Evolutionary conservation across 1,284 basidiomycete genomes (phyloP).

Genomic region (Trichosporon coremiiforme): DNA sequence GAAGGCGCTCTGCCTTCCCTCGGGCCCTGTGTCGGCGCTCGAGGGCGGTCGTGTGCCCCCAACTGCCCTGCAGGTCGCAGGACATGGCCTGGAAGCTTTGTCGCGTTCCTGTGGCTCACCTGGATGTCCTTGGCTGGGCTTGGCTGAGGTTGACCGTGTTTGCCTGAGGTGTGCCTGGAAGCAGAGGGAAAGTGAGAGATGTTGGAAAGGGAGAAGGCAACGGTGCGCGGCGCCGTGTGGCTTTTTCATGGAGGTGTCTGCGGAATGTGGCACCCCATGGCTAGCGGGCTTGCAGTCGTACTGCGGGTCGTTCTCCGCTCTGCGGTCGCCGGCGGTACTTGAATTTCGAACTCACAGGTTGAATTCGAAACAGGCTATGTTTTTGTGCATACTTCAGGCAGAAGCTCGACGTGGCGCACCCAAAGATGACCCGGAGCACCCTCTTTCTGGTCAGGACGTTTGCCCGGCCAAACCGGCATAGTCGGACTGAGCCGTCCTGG

Average conservation of each 20-base stretch:
- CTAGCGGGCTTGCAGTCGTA: neutral
- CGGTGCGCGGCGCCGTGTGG: neutral
- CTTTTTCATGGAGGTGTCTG: neutral
- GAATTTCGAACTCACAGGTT: neutral
- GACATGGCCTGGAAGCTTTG: neutral
- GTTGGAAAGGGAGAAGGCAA: neutral
- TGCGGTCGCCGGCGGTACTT: neutral
- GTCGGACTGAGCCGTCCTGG: neutral
- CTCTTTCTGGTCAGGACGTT: neutral
- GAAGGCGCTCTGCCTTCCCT: neutral
- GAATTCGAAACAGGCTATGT: neutral
- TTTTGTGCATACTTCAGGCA: neutral
- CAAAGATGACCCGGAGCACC: neutral
- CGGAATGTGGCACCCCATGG: constrained; percentile 4
- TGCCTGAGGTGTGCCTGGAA: neutral
- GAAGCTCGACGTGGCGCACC: neutral
- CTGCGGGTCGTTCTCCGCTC: neutral
- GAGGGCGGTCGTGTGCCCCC: neutral
- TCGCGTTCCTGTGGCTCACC: neutral
- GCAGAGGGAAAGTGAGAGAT: neutral
- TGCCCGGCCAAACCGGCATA: neutral
- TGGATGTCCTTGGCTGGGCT: neutral
- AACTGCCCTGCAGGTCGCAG: neutral
- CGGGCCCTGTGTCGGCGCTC: neutral
- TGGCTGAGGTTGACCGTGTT: neutral